Evolutionary conservation across 192 early-diverging fungal species (phyloP).

Genomic region (Globomyces pollinis-pini): DNA sequence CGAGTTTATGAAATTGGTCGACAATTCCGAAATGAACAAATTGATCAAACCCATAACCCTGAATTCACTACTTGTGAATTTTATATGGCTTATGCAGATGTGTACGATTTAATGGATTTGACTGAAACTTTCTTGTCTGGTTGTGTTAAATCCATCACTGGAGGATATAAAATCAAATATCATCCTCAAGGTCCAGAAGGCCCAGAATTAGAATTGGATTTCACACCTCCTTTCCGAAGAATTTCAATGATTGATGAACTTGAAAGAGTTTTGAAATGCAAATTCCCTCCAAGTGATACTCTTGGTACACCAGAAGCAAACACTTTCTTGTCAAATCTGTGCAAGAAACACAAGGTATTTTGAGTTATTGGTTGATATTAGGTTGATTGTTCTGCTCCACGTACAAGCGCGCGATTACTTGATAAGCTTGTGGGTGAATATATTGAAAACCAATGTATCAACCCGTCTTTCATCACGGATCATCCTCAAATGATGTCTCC

Average conservation of each 20-base stretch:
- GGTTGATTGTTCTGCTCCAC: constrained; percentile 90
- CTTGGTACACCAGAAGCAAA: constrained; percentile 74
- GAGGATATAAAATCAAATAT: constrained; percentile 85
- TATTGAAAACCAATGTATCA: constrained; percentile 46
- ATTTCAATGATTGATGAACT: constrained; percentile 88
- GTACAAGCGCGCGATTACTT: constrained; percentile 84
- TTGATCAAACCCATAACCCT: constrained; percentile 99
- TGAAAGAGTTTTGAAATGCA: constrained; percentile 82
- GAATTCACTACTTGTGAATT: constrained; percentile 99
- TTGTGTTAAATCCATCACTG: constrained; percentile 91
- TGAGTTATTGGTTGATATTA: not conserved
- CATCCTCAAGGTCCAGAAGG: constrained; percentile 82
- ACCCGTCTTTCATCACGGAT: constrained; percentile 90
- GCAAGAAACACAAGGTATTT: constrained; percentile 72
- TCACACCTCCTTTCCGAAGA: constrained; percentile 92
- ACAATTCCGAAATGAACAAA: constrained; percentile 98
- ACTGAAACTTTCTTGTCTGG: constrained; percentile 81
- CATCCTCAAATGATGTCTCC: constrained; percentile 99
- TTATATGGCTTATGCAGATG: constrained; percentile 99
- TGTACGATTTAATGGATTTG: constrained; percentile 93
- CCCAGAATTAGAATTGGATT: constrained; percentile 83
- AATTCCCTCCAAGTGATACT: constrained; percentile 80
- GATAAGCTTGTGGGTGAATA: constrained; percentile 72
- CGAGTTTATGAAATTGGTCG: constrained; percentile 98
- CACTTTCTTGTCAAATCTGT: constrained; percentile 88